Conservation (phyloP, 1,139 yeast species). For the Candida sp. region DNA sequence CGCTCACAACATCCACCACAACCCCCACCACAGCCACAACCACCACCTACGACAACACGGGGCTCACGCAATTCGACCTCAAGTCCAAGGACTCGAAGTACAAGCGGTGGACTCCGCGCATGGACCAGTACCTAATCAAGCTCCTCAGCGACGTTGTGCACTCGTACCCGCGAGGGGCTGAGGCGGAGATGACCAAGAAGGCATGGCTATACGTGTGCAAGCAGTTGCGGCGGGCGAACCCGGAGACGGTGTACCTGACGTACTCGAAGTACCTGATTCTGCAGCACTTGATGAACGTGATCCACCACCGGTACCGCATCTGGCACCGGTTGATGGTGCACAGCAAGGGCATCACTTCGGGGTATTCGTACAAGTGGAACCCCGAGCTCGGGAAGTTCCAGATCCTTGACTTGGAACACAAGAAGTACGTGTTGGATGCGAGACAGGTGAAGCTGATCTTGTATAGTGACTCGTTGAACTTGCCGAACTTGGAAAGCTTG, state of each 20-base stretch:
- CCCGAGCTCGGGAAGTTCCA: conserved; percentile 41
- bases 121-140: conserved; percentile 42
- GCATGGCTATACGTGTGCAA: conserved; percentile 46
- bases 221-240: conserved; percentile 40
- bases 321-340: conserved; percentile 41
- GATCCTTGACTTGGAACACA: conserved; percentile 30
- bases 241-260: conserved; percentile 46
- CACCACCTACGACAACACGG: conserved; percentile 10
- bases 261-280: conserved; percentile 47
- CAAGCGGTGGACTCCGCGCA: conserved; percentile 44
- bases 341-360: conserved; percentile 22
- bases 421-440: conserved; percentile 32
- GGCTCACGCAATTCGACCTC: conserved; percentile 33
- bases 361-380: conserved; percentile 41
- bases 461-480: conserved; percentile 35
- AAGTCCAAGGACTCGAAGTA: conserved; percentile 44
- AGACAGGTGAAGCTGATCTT: conserved; percentile 35
- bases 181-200: conserved; percentile 38
- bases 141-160: conserved; percentile 42
- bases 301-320: conserved; percentile 41
- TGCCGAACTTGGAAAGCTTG: conserved; percentile 33
- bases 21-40: conserved; percentile 12
- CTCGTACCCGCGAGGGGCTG: conserved; percentile 35
- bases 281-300: conserved; percentile 42
- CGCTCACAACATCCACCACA: conserved; percentile 15